A percentile compares a stretch with the other conserved stretches of the same genome.
Conservation (phyloP, 805 yeast species). For the Yamadazyma endophytica region DNA sequence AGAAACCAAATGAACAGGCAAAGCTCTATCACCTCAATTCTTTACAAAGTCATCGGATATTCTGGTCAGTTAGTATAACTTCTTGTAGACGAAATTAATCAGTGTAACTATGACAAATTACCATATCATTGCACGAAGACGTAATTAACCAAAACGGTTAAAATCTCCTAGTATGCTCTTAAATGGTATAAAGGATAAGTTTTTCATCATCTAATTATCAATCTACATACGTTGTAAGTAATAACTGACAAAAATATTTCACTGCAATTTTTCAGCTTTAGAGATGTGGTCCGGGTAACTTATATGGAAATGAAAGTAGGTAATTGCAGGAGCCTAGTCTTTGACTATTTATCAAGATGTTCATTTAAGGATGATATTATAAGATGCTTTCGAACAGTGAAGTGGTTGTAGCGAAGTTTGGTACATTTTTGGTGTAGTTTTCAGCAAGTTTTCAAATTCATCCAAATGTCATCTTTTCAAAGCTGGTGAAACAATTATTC, state of each 20-base stretch:
- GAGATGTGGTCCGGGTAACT: slow-evolving; percentile 6
- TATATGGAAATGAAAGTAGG: not conserved
- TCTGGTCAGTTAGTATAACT: slow-evolving; percentile 1
- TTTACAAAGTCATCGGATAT: not conserved
- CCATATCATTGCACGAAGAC: slow-evolving; percentile 54
- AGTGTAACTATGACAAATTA: slow-evolving; percentile 89
- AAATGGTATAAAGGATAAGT: slow-evolving; percentile 23
- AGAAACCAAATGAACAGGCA: no score
- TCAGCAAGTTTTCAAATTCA: no score
- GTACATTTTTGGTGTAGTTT: no score
- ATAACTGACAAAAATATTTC: slow-evolving; percentile 4
- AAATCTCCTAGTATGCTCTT: slow-evolving; percentile 34
- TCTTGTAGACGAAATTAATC: slow-evolving; percentile 27
- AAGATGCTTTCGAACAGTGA: no score
- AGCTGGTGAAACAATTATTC: no score
- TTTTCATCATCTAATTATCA: slow-evolving; percentile 32
- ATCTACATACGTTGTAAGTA: not conserved
- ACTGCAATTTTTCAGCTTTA: not conserved
- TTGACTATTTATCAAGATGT: no score
- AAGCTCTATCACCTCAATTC: no score
- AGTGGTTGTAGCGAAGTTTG: no score
- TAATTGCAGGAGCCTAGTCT: no score
- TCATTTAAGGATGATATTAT: no score
- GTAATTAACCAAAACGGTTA: slow-evolving; percentile 52
- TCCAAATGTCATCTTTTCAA: no score